Conservation (phyloP, 169 alveolate genomes). For the Amoebophrya sp. region DNA sequence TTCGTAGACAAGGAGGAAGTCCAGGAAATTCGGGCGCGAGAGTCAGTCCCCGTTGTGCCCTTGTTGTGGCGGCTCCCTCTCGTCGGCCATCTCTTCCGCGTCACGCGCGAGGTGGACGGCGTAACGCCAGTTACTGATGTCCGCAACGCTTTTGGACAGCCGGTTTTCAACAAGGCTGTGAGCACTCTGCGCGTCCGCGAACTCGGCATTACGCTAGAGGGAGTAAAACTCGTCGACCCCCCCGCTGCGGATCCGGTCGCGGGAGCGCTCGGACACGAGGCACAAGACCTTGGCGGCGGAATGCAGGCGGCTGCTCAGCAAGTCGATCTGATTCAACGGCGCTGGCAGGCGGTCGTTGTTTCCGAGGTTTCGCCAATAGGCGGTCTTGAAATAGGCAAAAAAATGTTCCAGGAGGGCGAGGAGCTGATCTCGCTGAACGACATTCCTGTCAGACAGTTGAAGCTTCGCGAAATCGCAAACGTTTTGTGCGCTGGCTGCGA, state of each 20-base stretch:
- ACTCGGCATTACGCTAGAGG: background rate
- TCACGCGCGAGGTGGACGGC: background rate
- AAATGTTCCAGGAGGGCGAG: background rate
- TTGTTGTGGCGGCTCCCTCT: background rate
- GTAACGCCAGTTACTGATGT: background rate
- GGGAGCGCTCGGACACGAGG: too few relatives aligned
- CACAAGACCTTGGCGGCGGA: too few relatives aligned
- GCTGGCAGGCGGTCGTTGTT: background rate
- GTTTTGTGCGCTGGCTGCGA: background rate
- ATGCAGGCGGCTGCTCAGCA: too few relatives aligned
- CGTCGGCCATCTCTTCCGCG: background rate
- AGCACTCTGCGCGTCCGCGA: background rate
- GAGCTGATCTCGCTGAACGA: background rate
- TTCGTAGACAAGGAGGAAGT: background rate
- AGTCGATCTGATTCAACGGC: background rate
- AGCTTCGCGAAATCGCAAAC: background rate
- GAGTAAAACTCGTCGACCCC: background rate
- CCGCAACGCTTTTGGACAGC: background rate
- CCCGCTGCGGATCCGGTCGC: too few relatives aligned
- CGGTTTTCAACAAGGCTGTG: background rate
- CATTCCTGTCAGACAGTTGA: background rate
- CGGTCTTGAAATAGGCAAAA: background rate
- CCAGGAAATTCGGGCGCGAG: background rate
- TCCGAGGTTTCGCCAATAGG: background rate
- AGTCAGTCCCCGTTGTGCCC: background rate